phyloP scores from a whole-genome alignment of 345 rosid genomes.

The Hypericum perforatum region DNA sequence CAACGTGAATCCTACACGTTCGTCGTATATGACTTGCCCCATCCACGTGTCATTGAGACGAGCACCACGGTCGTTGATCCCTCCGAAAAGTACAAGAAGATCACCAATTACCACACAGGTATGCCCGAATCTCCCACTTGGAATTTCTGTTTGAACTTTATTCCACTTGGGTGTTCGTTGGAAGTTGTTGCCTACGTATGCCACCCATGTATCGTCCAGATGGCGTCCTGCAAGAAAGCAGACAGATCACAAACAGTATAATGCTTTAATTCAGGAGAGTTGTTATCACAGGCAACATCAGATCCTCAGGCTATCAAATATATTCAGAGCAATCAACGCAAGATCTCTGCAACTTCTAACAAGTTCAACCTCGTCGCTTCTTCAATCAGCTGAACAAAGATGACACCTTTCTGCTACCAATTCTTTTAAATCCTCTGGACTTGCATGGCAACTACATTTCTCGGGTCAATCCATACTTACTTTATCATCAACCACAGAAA shows the following conservation, averaged over 20 bases:
- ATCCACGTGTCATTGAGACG: constrained; percentile 86
- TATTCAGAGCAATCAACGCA: too few species aligned
- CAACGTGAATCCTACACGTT: constrained; percentile 30
- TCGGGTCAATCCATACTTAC: too few species aligned
- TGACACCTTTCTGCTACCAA: too few species aligned
- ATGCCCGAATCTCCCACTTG: constrained; percentile 93
- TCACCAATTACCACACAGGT: constrained; percentile 53
- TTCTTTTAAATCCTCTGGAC: too few species aligned
- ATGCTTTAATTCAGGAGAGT: too few species aligned
- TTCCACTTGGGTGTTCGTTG: constrained; percentile 45
- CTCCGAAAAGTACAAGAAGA: constrained; percentile 68
- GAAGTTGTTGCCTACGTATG: constrained; percentile 44
- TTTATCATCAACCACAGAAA: too few species aligned
- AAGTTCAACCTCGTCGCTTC: too few species aligned
- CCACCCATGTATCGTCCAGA: constrained; percentile 93
- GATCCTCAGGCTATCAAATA: too few species aligned
- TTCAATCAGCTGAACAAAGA: too few species aligned
- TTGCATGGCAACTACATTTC: too few species aligned
- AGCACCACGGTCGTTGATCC: constrained; percentile 75
- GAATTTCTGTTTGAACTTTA: constrained; percentile 57
- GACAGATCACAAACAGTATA: background rate
- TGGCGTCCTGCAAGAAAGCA: constrained; percentile 52
- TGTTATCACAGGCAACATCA: too few species aligned
- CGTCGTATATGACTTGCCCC: constrained; percentile 43
- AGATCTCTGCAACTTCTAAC: too few species aligned